Conservation (phyloP, 202 grass and related monocot genomes). For the Zoysia matrella region DNA sequence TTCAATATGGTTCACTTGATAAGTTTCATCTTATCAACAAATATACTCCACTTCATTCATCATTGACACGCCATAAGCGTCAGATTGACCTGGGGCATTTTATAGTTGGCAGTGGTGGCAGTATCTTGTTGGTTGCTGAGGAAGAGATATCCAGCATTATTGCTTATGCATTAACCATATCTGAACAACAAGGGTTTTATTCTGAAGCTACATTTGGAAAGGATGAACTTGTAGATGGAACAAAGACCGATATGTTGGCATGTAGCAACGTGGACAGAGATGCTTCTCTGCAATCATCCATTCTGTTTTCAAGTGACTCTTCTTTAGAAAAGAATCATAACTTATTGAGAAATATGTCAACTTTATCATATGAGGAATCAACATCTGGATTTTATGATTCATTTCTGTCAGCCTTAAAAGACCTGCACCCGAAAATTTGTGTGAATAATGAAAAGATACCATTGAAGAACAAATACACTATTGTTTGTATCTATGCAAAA, state of each 20-base stretch:
- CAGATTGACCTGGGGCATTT: slow-evolving; percentile 55
- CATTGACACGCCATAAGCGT: slow-evolving; percentile 46
- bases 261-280: slow-evolving; percentile 55
- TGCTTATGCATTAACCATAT: slow-evolving; percentile 68
- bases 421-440: slow-evolving; percentile 77
- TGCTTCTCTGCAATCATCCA: slow-evolving; percentile 47
- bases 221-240: slow-evolving; percentile 48
- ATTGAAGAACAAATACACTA: slow-evolving; percentile 83
- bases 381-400: slow-evolving; percentile 65
- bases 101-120: slow-evolving; percentile 63
- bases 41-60: slow-evolving; percentile 53
- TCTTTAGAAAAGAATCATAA: slow-evolving; percentile 37
- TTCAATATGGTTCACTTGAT: slow-evolving; percentile 58
- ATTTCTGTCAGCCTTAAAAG: slow-evolving; percentile 65
- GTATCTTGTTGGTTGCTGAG: slow-evolving; percentile 64
- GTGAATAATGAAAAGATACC: slow-evolving; percentile 58
- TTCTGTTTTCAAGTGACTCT: slow-evolving; percentile 45
- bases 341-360: slow-evolving; percentile 19
- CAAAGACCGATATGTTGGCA: slow-evolving; percentile 43
- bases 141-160: slow-evolving; percentile 91
- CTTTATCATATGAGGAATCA: slow-evolving; percentile 58
- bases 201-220: slow-evolving; percentile 44
- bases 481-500: slow-evolving; percentile 82
- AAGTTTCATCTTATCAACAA: slow-evolving; percentile 82
- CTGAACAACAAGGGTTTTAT: slow-evolving; percentile 61